phyloP scores from a whole-genome alignment of 148 eudicot genomes.

The Chenopodium formosanum region DNA sequence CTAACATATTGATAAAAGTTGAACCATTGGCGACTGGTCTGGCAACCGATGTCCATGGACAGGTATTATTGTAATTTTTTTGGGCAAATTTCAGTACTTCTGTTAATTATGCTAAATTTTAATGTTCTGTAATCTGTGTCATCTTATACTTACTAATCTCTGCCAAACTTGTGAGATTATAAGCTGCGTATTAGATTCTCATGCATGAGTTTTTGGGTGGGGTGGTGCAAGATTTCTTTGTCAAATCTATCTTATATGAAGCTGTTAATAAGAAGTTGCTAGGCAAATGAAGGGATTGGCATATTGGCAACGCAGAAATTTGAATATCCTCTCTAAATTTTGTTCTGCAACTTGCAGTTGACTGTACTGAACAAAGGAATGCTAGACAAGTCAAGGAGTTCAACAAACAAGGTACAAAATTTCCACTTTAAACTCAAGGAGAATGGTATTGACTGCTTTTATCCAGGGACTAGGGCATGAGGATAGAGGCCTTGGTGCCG shows the following conservation, averaged over 20 bases:
- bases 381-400: slow-evolving; percentile 24
- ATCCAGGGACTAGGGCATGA: slow-evolving; percentile 68
- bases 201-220: neutral
- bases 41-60: slow-evolving; percentile 93
- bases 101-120: neutral
- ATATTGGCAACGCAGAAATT: neutral
- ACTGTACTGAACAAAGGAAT: slow-evolving; percentile 59
- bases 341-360: slow-evolving; percentile 45
- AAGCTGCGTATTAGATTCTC: slow-evolving; percentile 5
- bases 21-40: slow-evolving; percentile 84
- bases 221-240: no score
- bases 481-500: neutral
- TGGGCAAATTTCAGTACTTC: neutral
- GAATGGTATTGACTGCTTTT: slow-evolving; percentile 70
- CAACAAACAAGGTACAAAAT: slow-evolving; percentile 42
- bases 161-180: neutral
- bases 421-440: slow-evolving; percentile 78
- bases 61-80: slow-evolving; percentile 39
- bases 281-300: neutral
- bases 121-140: neutral
- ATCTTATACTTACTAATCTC: neutral
- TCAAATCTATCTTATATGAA: no score
- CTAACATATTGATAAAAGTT: slow-evolving; percentile 61
- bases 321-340: neutral
- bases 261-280: neutral